A percentile compares a stretch with the other conserved stretches of the same genome.
Conservation (phyloP, 1,284 basidiomycete species). For the Ceratobasidium sp. region DNA sequence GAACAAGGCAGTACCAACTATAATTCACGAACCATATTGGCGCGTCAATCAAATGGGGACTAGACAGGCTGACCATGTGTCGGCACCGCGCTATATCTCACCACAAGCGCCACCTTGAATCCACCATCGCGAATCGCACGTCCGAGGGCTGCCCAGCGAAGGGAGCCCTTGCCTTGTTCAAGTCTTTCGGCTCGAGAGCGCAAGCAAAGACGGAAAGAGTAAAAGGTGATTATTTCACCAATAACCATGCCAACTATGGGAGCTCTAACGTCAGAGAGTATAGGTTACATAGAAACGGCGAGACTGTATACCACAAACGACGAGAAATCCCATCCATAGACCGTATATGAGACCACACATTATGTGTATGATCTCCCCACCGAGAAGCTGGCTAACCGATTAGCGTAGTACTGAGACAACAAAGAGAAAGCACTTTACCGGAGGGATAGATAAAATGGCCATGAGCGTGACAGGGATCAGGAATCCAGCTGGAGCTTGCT, state of each 20-base stretch:
- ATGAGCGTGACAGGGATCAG: slow-evolving; percentile 29
- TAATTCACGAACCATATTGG: too few species aligned
- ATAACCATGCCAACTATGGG: slow-evolving; percentile 17
- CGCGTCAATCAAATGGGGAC: too few species aligned
- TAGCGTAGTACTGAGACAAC: not conserved
- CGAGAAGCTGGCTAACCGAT: slow-evolving; percentile 19
- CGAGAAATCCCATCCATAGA: slow-evolving; percentile 31
- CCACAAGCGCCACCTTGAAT: slow-evolving; percentile 25
- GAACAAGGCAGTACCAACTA: slow-evolving; percentile 15
- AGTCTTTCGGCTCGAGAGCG: slow-evolving; percentile 35
- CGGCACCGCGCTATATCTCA: slow-evolving; percentile 30
- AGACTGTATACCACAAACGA: slow-evolving; percentile 18
- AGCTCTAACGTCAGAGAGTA: not conserved
- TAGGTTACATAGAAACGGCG: not conserved
- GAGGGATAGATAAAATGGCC: slow-evolving; percentile 36
- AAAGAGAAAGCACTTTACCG: not conserved
- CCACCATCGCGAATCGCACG: slow-evolving; percentile 37
- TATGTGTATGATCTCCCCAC: slow-evolving; percentile 31
- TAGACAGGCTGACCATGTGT: slow-evolving; percentile 30
- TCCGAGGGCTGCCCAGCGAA: slow-evolving; percentile 28
- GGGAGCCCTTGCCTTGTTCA: slow-evolving; percentile 13
- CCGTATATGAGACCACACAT: slow-evolving; percentile 35
- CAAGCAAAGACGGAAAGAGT: slow-evolving; percentile 29
- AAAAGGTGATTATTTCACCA: slow-evolving; percentile 36
- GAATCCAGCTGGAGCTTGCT: slow-evolving; percentile 38